phyloP scores from a whole-genome alignment of 2,329 filamentous ascomycete genomes.

The Aspergillus persii region DNA sequence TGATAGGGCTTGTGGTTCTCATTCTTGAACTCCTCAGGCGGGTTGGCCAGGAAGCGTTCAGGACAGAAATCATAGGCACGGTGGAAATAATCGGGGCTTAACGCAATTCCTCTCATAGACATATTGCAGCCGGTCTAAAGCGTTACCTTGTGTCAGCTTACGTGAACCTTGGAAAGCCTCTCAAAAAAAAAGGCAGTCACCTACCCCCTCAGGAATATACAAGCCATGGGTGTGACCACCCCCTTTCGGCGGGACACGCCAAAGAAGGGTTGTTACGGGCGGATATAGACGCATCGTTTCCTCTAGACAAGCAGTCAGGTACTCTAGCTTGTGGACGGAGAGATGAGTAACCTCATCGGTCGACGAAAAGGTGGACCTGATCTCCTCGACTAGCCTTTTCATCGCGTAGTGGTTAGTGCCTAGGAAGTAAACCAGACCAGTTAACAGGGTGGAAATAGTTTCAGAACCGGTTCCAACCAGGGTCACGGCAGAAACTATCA shows the following conservation, averaged over 20 bases:
- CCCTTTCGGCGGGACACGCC: constrained; percentile 1
- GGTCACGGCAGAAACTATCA: neutral
- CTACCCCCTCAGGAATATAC: constrained; percentile 3
- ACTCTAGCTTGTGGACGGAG: constrained; percentile 31
- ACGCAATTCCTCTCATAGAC: too few species aligned
- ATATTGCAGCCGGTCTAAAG: too few species aligned
- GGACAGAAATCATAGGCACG: too few species aligned
- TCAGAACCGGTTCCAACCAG: constrained; percentile 45
- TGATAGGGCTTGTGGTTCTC: too few species aligned
- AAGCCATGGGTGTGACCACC: constrained; percentile 6
- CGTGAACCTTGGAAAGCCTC: too few species aligned
- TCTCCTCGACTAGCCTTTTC: constrained; percentile 37
- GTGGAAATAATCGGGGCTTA: too few species aligned
- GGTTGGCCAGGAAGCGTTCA: too few species aligned
- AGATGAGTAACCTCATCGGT: constrained; percentile 40
- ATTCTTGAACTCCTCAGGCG: too few species aligned
- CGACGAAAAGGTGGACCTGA: constrained; percentile 35
- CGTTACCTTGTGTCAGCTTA: too few species aligned
- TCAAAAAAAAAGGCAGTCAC: too few species aligned
- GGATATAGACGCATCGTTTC: constrained; percentile 45
- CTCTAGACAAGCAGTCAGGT: constrained; percentile 41
- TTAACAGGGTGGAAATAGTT: constrained; percentile 48
- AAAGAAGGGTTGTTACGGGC: constrained; percentile 19
- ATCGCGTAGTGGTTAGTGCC: constrained; percentile 33
- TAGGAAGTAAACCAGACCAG: constrained; percentile 44